Percentiles rank a stretch among this genome's conserved stretches.
Conservation (phyloP, 2,329 filamentous ascomycete genomes). For the Clarireedia homoeocarpa region DNA sequence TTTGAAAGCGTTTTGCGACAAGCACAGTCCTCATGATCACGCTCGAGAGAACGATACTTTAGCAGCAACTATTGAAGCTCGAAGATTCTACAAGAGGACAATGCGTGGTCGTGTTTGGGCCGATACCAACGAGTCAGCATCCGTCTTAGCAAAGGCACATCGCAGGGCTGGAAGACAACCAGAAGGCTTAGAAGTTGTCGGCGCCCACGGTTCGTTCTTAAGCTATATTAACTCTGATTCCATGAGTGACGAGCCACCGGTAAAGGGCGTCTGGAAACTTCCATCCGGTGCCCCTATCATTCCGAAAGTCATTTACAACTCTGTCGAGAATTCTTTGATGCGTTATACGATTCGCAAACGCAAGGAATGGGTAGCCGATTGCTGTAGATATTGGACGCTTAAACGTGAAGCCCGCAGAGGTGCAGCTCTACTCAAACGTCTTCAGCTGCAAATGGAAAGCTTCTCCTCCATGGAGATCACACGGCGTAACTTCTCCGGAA, state of each 20-base stretch:
- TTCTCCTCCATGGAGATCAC: constrained; percentile 98
- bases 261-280: constrained; percentile 77
- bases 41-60: constrained; percentile 78
- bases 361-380: constrained; percentile 87
- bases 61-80: constrained; percentile 71
- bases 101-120: constrained; percentile 91
- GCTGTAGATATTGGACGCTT: constrained; percentile 95
- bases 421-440: constrained; percentile 81
- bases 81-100: constrained; percentile 79
- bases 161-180: constrained; percentile 57
- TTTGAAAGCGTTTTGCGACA: constrained; percentile 92
- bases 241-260: constrained; percentile 38
- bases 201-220: constrained; percentile 71
- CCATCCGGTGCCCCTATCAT: constrained; percentile 94
- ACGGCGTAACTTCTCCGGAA: constrained; percentile 86
- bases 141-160: constrained; percentile 70
- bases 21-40: constrained; percentile 87
- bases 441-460: constrained; percentile 91
- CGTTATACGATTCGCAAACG: constrained; percentile 79
- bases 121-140: constrained; percentile 76
- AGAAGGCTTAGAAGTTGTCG: constrained; percentile 73
- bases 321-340: constrained; percentile 74
- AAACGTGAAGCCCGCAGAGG: constrained; percentile 90
- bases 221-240: constrained; percentile 32
- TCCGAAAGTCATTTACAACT: constrained; percentile 77